These are phyloP conservation scores for Epichloe sylvatica DNA, from an alignment of 2,329 filamentous ascomycete genomes.

Conservation along the genomic window DNA sequence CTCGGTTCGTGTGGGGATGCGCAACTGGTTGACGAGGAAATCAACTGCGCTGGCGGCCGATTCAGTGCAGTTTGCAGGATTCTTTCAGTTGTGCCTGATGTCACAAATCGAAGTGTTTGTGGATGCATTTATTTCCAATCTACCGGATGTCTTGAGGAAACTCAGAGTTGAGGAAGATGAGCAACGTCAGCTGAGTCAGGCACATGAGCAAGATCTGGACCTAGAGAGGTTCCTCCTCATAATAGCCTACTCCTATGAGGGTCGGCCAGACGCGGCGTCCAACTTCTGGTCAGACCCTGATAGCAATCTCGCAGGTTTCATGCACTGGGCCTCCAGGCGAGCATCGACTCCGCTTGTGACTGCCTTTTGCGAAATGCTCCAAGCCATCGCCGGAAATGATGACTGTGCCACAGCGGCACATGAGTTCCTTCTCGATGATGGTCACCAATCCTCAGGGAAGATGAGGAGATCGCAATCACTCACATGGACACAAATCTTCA, in stretches of 20 bases:
- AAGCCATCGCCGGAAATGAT: slow-evolving; percentile 70
- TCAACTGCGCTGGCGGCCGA: slow-evolving; percentile 56
- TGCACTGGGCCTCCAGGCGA: slow-evolving; percentile 91
- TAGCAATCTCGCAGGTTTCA: slow-evolving; percentile 83
- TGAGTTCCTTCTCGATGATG: slow-evolving; percentile 78
- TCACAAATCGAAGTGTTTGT: slow-evolving; percentile 74
- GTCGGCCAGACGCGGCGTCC: slow-evolving; percentile 67
- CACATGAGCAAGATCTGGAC: slow-evolving; percentile 54
- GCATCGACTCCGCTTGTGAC: slow-evolving; percentile 93
- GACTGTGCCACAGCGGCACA: slow-evolving; percentile 76
- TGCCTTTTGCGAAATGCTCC: slow-evolving; percentile 92
- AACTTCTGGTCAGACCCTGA: slow-evolving; percentile 89
- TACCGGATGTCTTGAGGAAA: slow-evolving; percentile 80
- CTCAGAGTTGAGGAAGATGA: slow-evolving; percentile 83
- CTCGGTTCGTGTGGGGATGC: slow-evolving; percentile 67
- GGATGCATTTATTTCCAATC: slow-evolving; percentile 86
- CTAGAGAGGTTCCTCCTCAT: slow-evolving; percentile 85
- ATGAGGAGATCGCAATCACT: slow-evolving; percentile 72
- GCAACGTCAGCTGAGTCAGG: slow-evolving; percentile 55
- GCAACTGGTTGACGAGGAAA: slow-evolving; percentile 71
- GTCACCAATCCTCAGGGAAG: slow-evolving; percentile 57
- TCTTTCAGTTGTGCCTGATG: slow-evolving; percentile 62
- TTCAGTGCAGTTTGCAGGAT: slow-evolving; percentile 51
- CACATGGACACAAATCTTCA: slow-evolving; percentile 87
- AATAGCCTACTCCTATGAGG: slow-evolving; percentile 82